Conservation (phyloP, 2,329 filamentous ascomycete genomes). For the Rutstroemia sp. region DNA sequence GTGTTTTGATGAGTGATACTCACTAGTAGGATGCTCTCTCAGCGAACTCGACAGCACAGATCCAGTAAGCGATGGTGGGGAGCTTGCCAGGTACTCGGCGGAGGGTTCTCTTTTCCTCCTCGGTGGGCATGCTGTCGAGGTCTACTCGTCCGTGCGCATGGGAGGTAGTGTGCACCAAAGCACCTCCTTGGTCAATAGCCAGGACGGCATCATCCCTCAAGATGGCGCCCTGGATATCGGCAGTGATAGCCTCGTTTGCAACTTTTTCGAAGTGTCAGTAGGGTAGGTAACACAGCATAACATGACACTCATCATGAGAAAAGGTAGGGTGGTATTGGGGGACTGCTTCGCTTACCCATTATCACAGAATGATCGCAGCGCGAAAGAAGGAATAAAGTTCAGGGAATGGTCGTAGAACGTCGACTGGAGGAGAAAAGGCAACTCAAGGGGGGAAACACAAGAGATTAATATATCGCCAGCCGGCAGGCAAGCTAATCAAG, state of each 20-base stretch:
- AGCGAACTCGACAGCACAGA: conserved; percentile 67
- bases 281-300: not conserved
- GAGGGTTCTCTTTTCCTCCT: conserved; percentile 55
- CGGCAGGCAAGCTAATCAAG: not conserved
- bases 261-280: not conserved
- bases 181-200: conserved; percentile 14
- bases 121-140: conserved; percentile 34
- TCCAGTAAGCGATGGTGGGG: conserved; percentile 58
- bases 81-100: conserved; percentile 57
- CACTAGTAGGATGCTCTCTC: conserved; percentile 77
- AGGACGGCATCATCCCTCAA: conserved; percentile 11
- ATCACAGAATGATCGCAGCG: conserved; percentile 2
- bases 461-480: conserved; percentile 5
- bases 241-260: conserved; percentile 10
- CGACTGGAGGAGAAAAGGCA: not conserved
- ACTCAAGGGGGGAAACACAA: conserved; percentile 3
- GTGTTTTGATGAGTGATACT: conserved; percentile 41
- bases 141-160: not conserved
- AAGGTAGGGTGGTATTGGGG: not conserved
- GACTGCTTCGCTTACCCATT: conserved; percentile 5
- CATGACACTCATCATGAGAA: not conserved
- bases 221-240: conserved; percentile 9
- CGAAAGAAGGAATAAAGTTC: not conserved
- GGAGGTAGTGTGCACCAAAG: conserved; percentile 13
- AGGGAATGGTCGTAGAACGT: conserved; percentile 2